Base-by-base conservation (phyloP, 2,329 filamentous ascomycete genomes). In the Exophiala sp. region DNA sequence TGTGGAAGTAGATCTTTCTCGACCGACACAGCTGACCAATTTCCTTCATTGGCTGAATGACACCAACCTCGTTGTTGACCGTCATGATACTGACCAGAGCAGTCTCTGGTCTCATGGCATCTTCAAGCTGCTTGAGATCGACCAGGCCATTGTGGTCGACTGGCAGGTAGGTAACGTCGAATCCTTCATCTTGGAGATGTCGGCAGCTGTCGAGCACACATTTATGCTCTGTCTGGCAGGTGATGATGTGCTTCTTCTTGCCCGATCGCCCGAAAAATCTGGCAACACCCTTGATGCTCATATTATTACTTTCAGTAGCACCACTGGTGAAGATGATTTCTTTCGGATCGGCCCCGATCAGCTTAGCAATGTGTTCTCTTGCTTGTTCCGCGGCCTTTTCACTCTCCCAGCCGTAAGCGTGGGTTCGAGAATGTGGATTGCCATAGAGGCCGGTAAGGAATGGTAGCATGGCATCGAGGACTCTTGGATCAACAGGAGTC, bases 261-360 rank as follows among this genome's bases (percentile, higher is more conserved):
- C 91, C 91, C 2, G 84, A 85, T 54, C 89, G 84, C 62, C 90
- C 91, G 70, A 96, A 96, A 75, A 99, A 99, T 60, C 92, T 83
- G 16, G 94, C 91, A 7, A 99, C 92, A 60, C 94, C 94, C 76
- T 99, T 99, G 76, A 99, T 90, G 72, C 91, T 96, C 94, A 99
- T 99, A 68, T 99, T 99, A 75, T 99, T 99, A 69, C 91, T 96
- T 77, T 99, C 94, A 0, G 94, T 99, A 12, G 94, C 94, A 51
- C 94, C 94, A 66, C 91, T 96, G 5, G 94, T 99, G 75, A 99
- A 97, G 65, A 99, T 95, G 62, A 99, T 97, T 71, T 99, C 94
- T 74, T 99, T 99, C 5, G 94, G 78, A 69, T 99, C 91, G 24
- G 94, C 94, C 21, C 92, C 92, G 62, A 99, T 94, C 51, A 99